Evolutionary conservation across 2,329 filamentous ascomycete genomes (phyloP).

Genomic region (Cladophialophora carrionii): DNA sequence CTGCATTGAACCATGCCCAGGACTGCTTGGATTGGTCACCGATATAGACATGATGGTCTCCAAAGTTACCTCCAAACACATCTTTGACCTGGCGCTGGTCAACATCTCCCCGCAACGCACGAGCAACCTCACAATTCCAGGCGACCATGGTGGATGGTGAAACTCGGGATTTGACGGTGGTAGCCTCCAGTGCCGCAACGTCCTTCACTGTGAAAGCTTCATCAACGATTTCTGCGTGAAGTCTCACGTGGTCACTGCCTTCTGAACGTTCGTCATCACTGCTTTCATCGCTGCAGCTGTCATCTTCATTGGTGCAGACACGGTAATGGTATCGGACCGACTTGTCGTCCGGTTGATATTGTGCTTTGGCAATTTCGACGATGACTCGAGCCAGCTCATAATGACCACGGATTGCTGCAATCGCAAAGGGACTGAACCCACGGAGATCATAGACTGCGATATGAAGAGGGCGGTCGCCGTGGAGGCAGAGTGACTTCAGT

Average conservation of each 20-base stretch:
- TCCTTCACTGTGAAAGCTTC: conserved; percentile 75
- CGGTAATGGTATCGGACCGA: conserved; percentile 53
- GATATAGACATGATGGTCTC: conserved; percentile 6
- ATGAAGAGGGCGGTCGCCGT: conserved; percentile 66
- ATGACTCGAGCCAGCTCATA: conserved; percentile 65
- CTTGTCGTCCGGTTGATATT: conserved; percentile 64
- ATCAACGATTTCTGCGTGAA: conserved; percentile 60
- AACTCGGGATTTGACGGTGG: conserved; percentile 65
- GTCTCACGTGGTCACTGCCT: conserved; percentile 38
- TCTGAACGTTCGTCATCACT: conserved; percentile 43
- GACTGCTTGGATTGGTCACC: conserved; percentile 14
- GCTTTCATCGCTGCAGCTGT: conserved; percentile 46
- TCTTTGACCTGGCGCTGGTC: conserved; percentile 17
- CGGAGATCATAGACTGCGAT: conserved; percentile 62
- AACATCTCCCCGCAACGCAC: conserved; percentile 40
- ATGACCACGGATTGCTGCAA: conserved; percentile 70
- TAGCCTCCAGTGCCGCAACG: conserved; percentile 67
- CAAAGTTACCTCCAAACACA: conserved; percentile 10
- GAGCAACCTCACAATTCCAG: conserved; percentile 46
- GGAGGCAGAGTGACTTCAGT: conserved; percentile 67
- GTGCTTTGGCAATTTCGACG: conserved; percentile 70
- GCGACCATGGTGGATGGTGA: conserved; percentile 60
- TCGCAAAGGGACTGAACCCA: conserved; percentile 64
- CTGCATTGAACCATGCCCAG: conserved; percentile 34
- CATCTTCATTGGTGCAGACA: conserved; percentile 35